Base-by-base conservation (phyloP, 148 eudicot species). In the Linanthus parryae region DNA sequence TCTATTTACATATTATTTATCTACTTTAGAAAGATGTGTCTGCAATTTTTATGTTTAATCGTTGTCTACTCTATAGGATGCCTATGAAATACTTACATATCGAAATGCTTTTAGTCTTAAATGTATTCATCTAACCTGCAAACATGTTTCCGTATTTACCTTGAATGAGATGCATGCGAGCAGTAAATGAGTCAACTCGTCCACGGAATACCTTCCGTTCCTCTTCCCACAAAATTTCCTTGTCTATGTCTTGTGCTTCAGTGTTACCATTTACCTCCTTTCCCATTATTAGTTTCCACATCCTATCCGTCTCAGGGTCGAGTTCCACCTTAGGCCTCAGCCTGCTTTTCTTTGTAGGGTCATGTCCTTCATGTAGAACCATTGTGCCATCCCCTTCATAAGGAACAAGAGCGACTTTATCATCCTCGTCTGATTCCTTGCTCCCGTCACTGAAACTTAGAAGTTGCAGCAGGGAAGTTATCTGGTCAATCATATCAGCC, bases 81-180 rank as follows among this genome's bases (percentile, higher is more conserved):
- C n/a, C n/a, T n/a, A n/a, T n/a, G n/a, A n/a, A n/a, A n/a, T n/a
- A n/a, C n/a, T n/a, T n/a, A n/a, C n/a, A n/a, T n/a, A n/a, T n/a
- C n/a, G n/a, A n/a, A n/a, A n/a, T n/a, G n/a, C n/a, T n/a, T n/a
- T n/a, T n/a, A n/a, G n/a, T n/a, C n/a, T n/a, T n/a, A n/a, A n/a
- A n/a, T n/a, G n/a, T n/a, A n/a, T n/a, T n/a, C n/a, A n/a, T n/a
- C n/a, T n/a, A n/a, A n/a, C n/a, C n/a, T 31, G 10, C 10, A 31
- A 10, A 10, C 7, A 31, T 4, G 10, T 4, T 31, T 31, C 7
- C 12, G 21, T 17, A 1, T n/a, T 34, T 64, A 79, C 90, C 90
- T 83, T 79, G 90, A 51, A 83, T 85, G 18, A 79, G 90, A 68
- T 76, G 90, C 90, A 83, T 83, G 21, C 85, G 74, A n/a, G 90